These are phyloP conservation scores for Allium fistulosum DNA, from an alignment of 106 monocot genomes.

Conservation along the genomic window DNA sequence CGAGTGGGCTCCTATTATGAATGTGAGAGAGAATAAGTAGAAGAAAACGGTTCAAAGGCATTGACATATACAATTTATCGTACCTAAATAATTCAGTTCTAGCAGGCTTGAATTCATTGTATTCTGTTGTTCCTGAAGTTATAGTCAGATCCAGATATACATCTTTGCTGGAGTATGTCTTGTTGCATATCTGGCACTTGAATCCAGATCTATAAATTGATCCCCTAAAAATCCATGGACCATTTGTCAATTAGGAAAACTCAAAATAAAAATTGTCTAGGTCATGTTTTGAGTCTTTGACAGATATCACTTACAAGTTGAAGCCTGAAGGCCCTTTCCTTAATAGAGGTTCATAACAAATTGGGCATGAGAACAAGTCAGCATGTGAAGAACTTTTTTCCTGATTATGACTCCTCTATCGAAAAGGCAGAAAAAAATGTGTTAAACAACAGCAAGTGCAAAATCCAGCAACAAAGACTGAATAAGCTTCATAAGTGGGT, in stretches of 20 bases:
- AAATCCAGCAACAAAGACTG: too few relatives aligned
- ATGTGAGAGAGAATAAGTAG: too few relatives aligned
- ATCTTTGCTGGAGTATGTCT: slow-evolving; percentile 83
- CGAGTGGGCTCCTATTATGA: slow-evolving; percentile 71
- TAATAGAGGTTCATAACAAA: slow-evolving; percentile 80
- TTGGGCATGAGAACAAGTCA: slow-evolving; percentile 68
- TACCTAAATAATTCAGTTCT: slow-evolving; percentile 94
- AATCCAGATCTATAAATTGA: slow-evolving; percentile 97
- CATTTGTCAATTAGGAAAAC: too few relatives aligned
- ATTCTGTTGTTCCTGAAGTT: slow-evolving; percentile 77
- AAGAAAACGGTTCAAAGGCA: too few relatives aligned
- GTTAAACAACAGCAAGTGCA: too few relatives aligned
- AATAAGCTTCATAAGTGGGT: too few relatives aligned
- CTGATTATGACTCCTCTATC: neutral
- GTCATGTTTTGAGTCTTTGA: too few relatives aligned
- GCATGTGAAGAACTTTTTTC: slow-evolving; percentile 15
- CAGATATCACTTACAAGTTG: slow-evolving; percentile 38
- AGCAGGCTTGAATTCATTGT: slow-evolving; percentile 75
- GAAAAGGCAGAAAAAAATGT: too few relatives aligned
- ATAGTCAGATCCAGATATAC: slow-evolving; percentile 86
- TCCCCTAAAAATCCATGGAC: too few relatives aligned
- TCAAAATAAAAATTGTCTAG: too few relatives aligned
- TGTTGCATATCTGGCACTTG: slow-evolving; percentile 70
- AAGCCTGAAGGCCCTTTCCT: slow-evolving; percentile 88
- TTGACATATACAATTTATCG: neutral